Evolutionary conservation across 2,329 filamentous ascomycete species (phyloP), one percentile per base, ranked within the genome.

Genomic region (Colletotrichum australisinense): DNA sequence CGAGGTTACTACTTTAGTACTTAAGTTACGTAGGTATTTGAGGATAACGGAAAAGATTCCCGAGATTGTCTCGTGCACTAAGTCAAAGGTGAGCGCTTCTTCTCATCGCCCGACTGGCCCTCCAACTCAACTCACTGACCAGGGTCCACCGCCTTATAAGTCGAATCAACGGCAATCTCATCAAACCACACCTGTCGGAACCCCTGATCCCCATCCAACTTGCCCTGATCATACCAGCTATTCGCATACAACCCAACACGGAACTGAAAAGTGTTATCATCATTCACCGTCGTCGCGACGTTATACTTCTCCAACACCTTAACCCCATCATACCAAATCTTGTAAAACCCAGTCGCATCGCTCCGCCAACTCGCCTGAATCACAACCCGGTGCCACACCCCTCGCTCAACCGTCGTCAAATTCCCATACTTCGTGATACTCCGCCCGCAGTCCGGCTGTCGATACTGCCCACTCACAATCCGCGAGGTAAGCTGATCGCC

Each of bases 111-210:
- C 4, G 26, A 28, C 26, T 28, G 32, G 32, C 32, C 32, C 2
- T 35, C 11, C 32, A 28, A 28, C 26, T 28, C 26, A 28, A 28
- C 26, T 35, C n/a, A 53, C 49, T 53, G 49, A 53, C 12, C 42
- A 38, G 42, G n/a, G n/a, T 53, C 42, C 8, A 63, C 46, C 4
- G 46, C 60, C 16, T 53, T 53, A 19, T 19, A 84, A 1, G 77
- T 80, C 2, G 83, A 83, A 1, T 85, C 86, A 8, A 84, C 79
- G 6, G 84, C 82, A 72, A 88, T 83, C 80, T 87, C 83, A 74
- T 88, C 87, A 75, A 83, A 87, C 85, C 86, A 89, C n/a, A 88
- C 77, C 78, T 86, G 81, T 11, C 86, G 80, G 26, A 83, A 84
- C 0, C 77, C 75, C 79, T 88, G 86, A 19, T 73, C 81, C 1